Conservation (phyloP, 2,329 filamentous ascomycete genomes). For the Nothomitra cinnamomea region DNA sequence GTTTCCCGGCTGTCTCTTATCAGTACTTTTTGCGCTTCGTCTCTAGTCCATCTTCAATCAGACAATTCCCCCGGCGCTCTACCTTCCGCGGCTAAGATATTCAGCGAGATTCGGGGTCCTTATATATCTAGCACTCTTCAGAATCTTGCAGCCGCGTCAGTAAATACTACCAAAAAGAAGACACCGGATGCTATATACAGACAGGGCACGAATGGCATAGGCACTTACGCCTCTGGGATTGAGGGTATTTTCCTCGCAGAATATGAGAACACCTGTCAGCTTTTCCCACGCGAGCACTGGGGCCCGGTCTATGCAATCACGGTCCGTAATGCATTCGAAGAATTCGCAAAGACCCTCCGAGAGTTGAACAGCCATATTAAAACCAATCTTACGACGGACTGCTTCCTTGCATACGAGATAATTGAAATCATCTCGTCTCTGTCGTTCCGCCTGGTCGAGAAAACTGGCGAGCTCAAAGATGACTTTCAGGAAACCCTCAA, state of each 20-base stretch:
- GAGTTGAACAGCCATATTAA: conserved; percentile 87
- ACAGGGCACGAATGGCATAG: conserved; percentile 78
- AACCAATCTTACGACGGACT: conserved; percentile 71
- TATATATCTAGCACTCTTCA: conserved; percentile 71
- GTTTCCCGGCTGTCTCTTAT: conserved; percentile 63
- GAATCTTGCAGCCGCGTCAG: conserved; percentile 73
- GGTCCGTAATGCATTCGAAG: conserved; percentile 58
- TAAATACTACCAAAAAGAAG: conserved; percentile 66
- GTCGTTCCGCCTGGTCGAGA: conserved; percentile 61
- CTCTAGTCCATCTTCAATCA: conserved; percentile 19
- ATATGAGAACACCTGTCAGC: conserved; percentile 74
- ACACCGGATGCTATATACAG: conserved; percentile 66
- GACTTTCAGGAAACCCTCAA: conserved; percentile 73
- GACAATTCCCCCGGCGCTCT: conserved; percentile 18
- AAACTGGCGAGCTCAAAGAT: conserved; percentile 71
- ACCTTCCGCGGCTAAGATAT: conserved; percentile 62
- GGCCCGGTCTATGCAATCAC: conserved; percentile 61
- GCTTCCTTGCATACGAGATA: conserved; percentile 88
- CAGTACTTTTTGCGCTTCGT: conserved; percentile 55
- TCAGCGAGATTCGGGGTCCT: conserved; percentile 69
- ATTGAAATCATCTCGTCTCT: conserved; percentile 75
- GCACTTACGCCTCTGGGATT: conserved; percentile 72
- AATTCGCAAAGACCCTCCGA: conserved; percentile 69
- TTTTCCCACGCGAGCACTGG: conserved; percentile 80
- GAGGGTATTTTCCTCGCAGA: conserved; percentile 78